Evolutionary conservation across 2,329 filamentous ascomycete genomes (phyloP), one percentile per base, ranked within the genome.

Genomic region (Zarea fungicola): DNA sequence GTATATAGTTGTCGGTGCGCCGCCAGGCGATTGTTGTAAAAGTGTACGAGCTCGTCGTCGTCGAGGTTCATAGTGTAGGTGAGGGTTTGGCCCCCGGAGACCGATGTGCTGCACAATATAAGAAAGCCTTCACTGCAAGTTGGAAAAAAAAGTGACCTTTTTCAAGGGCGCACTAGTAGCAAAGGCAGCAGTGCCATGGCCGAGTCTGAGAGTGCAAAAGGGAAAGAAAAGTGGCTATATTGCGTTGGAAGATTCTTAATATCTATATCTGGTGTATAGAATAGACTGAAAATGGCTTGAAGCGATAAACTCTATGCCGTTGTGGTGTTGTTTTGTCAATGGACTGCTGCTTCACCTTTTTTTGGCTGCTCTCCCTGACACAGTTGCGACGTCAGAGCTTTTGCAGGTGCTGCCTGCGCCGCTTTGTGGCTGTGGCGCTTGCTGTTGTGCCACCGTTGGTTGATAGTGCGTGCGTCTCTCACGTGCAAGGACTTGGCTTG

Each of bases 21-120:
- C 36, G 54, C 56, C 54, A 65, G 60, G 50, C 61, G 62, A 55
- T 63, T 61, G 59, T 68, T 61, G 58, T 68, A 66, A 49, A 66
- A 66, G 42, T 54, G 60, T 34, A 62, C 59, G 56, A 65, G 64
- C 40, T 60, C 56, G 49, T 56, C 52, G 52, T 63, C 54, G 56
- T 59, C 59, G 53, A 60, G 58, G 62, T 55, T 65, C 65, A 68
- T 68, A 54, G 63, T 63, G 58, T 52, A 56, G 45, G 47, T 55
- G 51, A 42, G 49, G 44, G 44, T 34, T 48, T 43, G 51, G n/a
- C n/a, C 48, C 45, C 29, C 22, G 29, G 16, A 6, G n/a, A n/a
- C n/a, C n/a, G n/a, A n/a, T n/a, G n/a, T n/a, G n/a, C n/a, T n/a
- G n/a, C n/a, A n/a, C n/a, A n/a, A n/a, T n/a, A n/a, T n/a, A n/a